Base-by-base conservation (phyloP, 2,329 filamentous ascomycete species). In the Nothophaeocryptopus gaeumannii region DNA sequence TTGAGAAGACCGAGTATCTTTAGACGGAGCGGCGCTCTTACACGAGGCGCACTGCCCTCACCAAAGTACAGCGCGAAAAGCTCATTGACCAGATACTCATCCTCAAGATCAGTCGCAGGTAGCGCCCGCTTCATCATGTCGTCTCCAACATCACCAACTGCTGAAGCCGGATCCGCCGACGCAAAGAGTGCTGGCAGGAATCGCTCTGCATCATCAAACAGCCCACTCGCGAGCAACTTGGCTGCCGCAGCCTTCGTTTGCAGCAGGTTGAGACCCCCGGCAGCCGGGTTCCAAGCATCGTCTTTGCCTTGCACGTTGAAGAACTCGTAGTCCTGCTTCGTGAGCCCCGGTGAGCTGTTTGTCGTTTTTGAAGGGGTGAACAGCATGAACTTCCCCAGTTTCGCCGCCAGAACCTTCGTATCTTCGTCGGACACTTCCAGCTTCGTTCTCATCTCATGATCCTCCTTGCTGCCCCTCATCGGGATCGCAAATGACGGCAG, bases 101-200 rank as follows among this genome's bases (percentile, higher is more conserved):
- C 79, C 66, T 97, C 92, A 20, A 96, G 73, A 8, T 87, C 83
- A 8, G 88, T 80, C 1, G 82, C 74, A 8, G 81, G 74, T 26
- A 76, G 79, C 29, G 82, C 86, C 57, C 91, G 79, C 70, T 96
- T 99, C 57, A 97, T 71, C 41, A 95, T 81, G 61, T 96, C 90
- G 49, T 96, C 89, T 0, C 88, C 92, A n/a, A 89, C 74, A n/a
- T 86, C 83, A 9, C 88, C 84, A 33, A 96, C 84, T 8, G 86
- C 81, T 32, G 85, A 89, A 58, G 96, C 93, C 1, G 84, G 74
- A 69, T 91, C 91, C 0, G 89, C 85, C 20, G 89, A 85, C 5
- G 91, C 90, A 65, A 88, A 90, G 1, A 97, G 71, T 0, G 89
- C 86, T 0, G 92, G 86, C 10, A 96, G 69, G 60, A 96, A 89